Base-by-base conservation (phyloP, 169 alveolate genomes). In the Blepharisma undulans region DNA sequence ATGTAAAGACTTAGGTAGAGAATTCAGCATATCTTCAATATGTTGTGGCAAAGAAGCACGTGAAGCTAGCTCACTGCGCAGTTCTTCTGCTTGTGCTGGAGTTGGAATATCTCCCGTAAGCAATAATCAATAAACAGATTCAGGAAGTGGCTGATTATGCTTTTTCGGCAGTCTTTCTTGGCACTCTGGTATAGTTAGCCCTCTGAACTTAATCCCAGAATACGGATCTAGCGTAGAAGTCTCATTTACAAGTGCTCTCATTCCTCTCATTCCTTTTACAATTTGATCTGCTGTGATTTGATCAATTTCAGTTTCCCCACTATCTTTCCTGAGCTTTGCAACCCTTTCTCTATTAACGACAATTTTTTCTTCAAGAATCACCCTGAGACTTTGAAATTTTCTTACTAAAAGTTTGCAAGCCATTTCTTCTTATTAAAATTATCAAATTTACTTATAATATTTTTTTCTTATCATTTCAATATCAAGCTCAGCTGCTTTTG, bases 61-160 rank as follows among this genome's bases (percentile, higher is more conserved):
- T 80, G 85, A 91, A 27, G 90, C 94, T 91, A 98, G 89, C 79
- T 97, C 99, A 66, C 91, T 81, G 32, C 97, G 90, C 72, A 98
- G 92, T 32, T 92, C 93, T 66, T 94, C 91, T 32, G 95, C 92
- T 77, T 98, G 97, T 27, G 92, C 91, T 16, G 89, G 92, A 81
- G 95, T 92, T 29, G 99, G 99, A 80, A 97, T 94, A 87, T 98
- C 98, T 66, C 99, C 99, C 19, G 99, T 99, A 90, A 98, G 91
- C 66, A 98, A 95, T n/a, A 97, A 95, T 99, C 99, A 98, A 60
- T 98, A 93, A 78, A 97, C 95, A 29, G 98, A 98, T 93, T 98
- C 99, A 21, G 99, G 97, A 72, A 97, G 91, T n/a, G 99, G 99
- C 84, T 94, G 32, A 19, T 30, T 71, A 90, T 97, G 95, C 72